Evolutionary conservation across 495 filamentous ascomycete genomes (phyloP).

Genomic region (Tuber borchii): DNA sequence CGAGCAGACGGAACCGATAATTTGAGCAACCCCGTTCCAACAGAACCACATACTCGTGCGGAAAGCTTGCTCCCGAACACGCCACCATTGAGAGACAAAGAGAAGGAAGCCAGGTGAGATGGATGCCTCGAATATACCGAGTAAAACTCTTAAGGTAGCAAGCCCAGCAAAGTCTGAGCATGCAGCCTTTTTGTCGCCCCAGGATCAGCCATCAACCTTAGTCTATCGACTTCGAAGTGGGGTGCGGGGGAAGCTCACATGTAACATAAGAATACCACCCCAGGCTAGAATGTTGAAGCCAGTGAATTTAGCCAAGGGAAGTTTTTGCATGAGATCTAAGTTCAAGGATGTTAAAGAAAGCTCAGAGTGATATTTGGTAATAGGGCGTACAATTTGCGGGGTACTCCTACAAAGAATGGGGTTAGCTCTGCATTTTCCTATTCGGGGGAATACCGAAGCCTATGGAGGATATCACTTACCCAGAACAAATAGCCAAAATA

Average conservation of each 20-base stretch:
- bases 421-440: not conserved
- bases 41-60: slow-evolving; percentile 66
- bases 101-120: slow-evolving; percentile 58
- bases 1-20: slow-evolving; percentile 41
- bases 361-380: not conserved
- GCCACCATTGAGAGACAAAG: slow-evolving; percentile 68
- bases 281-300: slow-evolving; percentile 57
- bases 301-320: slow-evolving; percentile 54
- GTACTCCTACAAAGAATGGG: not conserved
- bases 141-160: slow-evolving; percentile 53
- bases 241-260: not conserved
- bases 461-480: not conserved
- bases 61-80: slow-evolving; percentile 58
- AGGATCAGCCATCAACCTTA: not conserved
- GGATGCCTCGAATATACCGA: slow-evolving; percentile 64
- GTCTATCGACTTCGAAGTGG: not conserved
- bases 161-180: slow-evolving; percentile 54
- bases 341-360: not conserved
- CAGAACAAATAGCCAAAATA: slow-evolving; percentile 1
- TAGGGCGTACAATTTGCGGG: not conserved
- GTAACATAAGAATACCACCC: slow-evolving; percentile 46
- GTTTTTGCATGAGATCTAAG: slow-evolving; percentile 45
- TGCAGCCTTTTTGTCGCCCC: slow-evolving; percentile 43
- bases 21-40: slow-evolving; percentile 58
- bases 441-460: not conserved